Conservation (phyloP, 2,329 filamentous ascomycete species). For the Ceratocystis colombiana region DNA sequence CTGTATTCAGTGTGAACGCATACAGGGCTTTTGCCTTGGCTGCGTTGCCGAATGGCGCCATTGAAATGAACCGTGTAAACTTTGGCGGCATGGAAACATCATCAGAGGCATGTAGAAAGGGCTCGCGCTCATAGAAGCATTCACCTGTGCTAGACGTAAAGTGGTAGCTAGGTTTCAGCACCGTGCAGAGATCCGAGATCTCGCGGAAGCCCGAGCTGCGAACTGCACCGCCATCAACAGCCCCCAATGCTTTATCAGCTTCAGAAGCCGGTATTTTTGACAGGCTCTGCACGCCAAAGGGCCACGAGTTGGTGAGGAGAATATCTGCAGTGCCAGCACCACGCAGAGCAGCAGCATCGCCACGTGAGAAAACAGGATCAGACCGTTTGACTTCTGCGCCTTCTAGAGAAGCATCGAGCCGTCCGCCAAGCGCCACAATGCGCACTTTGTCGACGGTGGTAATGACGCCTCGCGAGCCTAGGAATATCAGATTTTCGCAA, state of each 20-base stretch:
- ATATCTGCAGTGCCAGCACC: slow-evolving; percentile 76
- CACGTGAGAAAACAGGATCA: slow-evolving; percentile 64
- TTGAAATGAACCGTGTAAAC: slow-evolving; percentile 80
- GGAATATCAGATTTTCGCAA: slow-evolving; percentile 81
- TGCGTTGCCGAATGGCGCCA: slow-evolving; percentile 67
- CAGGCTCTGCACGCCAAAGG: slow-evolving; percentile 56
- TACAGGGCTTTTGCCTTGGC: slow-evolving; percentile 73
- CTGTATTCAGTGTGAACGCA: slow-evolving; percentile 53
- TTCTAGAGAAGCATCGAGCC: slow-evolving; percentile 51
- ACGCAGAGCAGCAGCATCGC: slow-evolving; percentile 64
- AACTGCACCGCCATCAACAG: background rate
- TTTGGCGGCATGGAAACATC: slow-evolving; percentile 33
- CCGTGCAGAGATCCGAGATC: slow-evolving; percentile 66
- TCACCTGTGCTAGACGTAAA: slow-evolving; percentile 56
- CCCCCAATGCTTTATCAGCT: background rate
- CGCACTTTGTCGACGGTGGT: slow-evolving; percentile 84
- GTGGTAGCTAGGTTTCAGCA: slow-evolving; percentile 85
- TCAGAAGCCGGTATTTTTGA: slow-evolving; percentile 49
- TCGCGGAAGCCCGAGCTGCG: slow-evolving; percentile 44
- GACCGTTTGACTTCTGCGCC: slow-evolving; percentile 62
- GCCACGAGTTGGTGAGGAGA: slow-evolving; percentile 79
- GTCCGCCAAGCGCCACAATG: slow-evolving; percentile 77
- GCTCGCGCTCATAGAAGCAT: slow-evolving; percentile 82
- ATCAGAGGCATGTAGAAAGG: slow-evolving; percentile 58
- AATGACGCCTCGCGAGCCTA: slow-evolving; percentile 75